Base-by-base conservation (phyloP, 257 asterid species). In the Gentiana straminea region DNA sequence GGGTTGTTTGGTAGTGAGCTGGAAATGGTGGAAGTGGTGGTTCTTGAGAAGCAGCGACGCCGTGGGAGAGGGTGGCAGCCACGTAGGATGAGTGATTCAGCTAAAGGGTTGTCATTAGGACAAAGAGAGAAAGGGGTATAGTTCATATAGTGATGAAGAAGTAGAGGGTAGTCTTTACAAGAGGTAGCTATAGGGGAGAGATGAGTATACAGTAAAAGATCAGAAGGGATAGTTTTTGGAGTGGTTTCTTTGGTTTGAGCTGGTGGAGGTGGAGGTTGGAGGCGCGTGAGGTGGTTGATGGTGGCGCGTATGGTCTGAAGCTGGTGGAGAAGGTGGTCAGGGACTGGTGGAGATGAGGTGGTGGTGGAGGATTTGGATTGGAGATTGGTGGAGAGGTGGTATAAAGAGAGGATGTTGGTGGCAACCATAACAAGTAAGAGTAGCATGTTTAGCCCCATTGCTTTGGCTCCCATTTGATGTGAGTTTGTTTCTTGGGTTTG, bases 21-120 rank as follows among this genome's bases (percentile, higher is more conserved):
- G 2, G 89, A 74, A 3, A 50, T 24, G 2, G 89, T 74, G 3
- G 52, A n/a, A 41, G 74, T 4, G 59, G 79, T 13, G 12, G 81
- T 57, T 69, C 83, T 59, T 1, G 95, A 75, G 67, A 91, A 91
- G 83, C 96, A 87, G 13, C 98, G 83, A 67, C 98, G 85, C 75
- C 98, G 84, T 33, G 98, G 98, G 50, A 91, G 87, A 61, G 98
- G 98, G 74, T 83, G 94, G 81, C 98, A 91, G 60, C 98, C 98
- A 3, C 93, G 71, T 68, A 87, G 81, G 3, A 91, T 81, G 48
- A 91, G 92, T 8, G 85, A 79, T 57, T 91, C 98, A 1, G 87
- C 86, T 4, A 87, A 8, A 44, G 77, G 64, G 41, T 82, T 35
- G 54, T 91, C 98, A 55, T 65, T 35, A 33, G 98, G 98, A 70